Base-by-base conservation (phyloP, 2,329 filamentous ascomycete species). In the Calonectria pteridis region DNA sequence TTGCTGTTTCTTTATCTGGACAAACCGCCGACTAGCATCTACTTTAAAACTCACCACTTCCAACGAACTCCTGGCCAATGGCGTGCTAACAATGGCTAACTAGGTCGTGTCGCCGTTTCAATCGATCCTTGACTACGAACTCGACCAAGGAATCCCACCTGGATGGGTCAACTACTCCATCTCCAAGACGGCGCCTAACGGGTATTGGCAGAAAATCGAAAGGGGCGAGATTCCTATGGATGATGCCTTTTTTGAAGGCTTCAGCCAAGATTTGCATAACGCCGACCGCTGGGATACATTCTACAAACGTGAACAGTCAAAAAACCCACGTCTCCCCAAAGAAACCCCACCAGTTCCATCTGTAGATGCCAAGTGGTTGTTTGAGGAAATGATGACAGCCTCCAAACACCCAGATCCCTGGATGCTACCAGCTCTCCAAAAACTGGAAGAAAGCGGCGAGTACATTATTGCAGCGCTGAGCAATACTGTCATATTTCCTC, bases 111-210 rank as follows among this genome's bases (percentile, higher is more conserved):
- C 95, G 1, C 97, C 97, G 13, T 96, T 99, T 81, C 95, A 98
- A 86, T 93, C 94, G 2, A 98, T 99, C 80, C 89, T 98, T 71
- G 94, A 98, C 85, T 98, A 98, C 83, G 97, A 98, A 83, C 86
- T 93, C 68, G 87, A 90, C 73, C 88, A 94, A 71, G 89, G 89
- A 50, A 96, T 98, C 64, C 96, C 96, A 0, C 89, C 92, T 4
- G 96, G 96, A 81, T 98, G 95, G 93, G 90, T 98, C 79, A 98
- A 98, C 87, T 93, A 94, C 85, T 94, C 94, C 78, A 97, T 98
- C 81, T 95, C 95, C 67, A 90, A 91, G 79, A 92, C 93, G 3
- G 91, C 93, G 0, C 95, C 95, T 2, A 86, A 92, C 77, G 97
- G 97, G 50, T 93, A 91, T 82, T 98, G 96, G 96, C 95, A 98